A percentile compares a stretch with the other conserved stretches of the same genome.
These are phyloP conservation scores for Dioscorea alata DNA, from an alignment of 106 monocot species.

Conservation along the genomic window DNA sequence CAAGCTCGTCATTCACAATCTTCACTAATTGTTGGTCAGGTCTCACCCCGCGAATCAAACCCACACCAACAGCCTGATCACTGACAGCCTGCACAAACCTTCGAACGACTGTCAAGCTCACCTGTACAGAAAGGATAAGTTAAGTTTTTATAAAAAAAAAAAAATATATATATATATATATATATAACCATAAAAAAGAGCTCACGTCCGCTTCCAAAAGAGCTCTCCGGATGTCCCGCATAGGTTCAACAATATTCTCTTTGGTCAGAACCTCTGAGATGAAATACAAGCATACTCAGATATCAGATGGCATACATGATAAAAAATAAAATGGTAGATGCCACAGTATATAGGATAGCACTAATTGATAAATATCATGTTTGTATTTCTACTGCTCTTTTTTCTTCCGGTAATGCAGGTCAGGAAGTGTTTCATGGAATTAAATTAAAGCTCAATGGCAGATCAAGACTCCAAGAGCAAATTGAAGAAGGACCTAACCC, in stretches of 20 bases:
- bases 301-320: no score
- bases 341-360: no score
- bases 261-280: slow-evolving; percentile 78
- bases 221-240: slow-evolving; percentile 92
- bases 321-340: no score
- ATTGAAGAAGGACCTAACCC: no score
- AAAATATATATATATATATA: background rate
- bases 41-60: slow-evolving; percentile 73
- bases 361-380: no score
- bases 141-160: background rate
- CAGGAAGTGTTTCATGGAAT: no score
- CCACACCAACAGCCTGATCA: slow-evolving; percentile 77
- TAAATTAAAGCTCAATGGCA: no score
- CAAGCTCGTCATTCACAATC: slow-evolving; percentile 89
- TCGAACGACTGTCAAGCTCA: slow-evolving; percentile 85
- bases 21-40: slow-evolving; percentile 98
- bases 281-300: background rate
- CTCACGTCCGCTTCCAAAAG: slow-evolving; percentile 94
- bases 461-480: no score
- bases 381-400: no score
- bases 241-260: slow-evolving; percentile 95
- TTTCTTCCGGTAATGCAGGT: no score
- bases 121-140: slow-evolving; percentile 27
- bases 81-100: slow-evolving; percentile 83
- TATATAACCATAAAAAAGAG: background rate